These are phyloP conservation scores for Fomitopsis serialis DNA, from an alignment of 768 basidiomycete species.

Conservation along the genomic window DNA sequence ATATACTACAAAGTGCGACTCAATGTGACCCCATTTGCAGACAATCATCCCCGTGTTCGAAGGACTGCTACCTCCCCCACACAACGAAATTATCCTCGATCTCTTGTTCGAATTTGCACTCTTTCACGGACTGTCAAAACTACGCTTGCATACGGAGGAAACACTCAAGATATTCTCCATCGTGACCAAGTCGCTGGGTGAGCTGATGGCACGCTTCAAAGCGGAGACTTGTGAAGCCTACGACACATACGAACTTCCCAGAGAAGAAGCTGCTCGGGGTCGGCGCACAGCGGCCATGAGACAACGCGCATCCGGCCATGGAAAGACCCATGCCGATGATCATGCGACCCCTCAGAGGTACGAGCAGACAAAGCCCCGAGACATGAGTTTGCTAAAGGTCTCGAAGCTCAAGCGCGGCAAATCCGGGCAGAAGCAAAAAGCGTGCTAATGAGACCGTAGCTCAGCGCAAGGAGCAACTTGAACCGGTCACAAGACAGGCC, in stretches of 20 bases:
- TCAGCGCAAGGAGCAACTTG: no score
- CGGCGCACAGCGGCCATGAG: slow-evolving; percentile 3
- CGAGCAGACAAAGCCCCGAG: no score
- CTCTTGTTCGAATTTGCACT: slow-evolving; percentile 26
- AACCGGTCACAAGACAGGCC: no score
- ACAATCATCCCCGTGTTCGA: slow-evolving; percentile 35
- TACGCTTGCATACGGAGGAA: slow-evolving; percentile 32
- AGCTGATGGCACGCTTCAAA: slow-evolving; percentile 23
- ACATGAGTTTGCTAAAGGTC: no score
- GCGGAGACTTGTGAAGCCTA: slow-evolving; percentile 19
- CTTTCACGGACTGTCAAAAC: slow-evolving; percentile 37
- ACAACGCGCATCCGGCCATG: no score
- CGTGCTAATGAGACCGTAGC: no score
- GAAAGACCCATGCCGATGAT: no score
- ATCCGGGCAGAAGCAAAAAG: no score
- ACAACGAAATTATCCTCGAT: slow-evolving; percentile 22
- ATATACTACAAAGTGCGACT: no score
- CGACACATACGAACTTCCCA: slow-evolving; percentile 29
- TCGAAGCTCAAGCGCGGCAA: no score
- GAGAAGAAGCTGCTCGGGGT: slow-evolving; percentile 23
- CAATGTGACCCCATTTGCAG: slow-evolving; percentile 3
- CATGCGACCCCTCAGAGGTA: no score
- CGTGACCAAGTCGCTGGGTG: slow-evolving; percentile 21
- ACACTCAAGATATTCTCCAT: slow-evolving; percentile 23
- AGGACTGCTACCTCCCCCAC: slow-evolving; percentile 14